phyloP scores from a whole-genome alignment of 176 grass and related monocot genomes.

The Cymbopogon citratus region DNA sequence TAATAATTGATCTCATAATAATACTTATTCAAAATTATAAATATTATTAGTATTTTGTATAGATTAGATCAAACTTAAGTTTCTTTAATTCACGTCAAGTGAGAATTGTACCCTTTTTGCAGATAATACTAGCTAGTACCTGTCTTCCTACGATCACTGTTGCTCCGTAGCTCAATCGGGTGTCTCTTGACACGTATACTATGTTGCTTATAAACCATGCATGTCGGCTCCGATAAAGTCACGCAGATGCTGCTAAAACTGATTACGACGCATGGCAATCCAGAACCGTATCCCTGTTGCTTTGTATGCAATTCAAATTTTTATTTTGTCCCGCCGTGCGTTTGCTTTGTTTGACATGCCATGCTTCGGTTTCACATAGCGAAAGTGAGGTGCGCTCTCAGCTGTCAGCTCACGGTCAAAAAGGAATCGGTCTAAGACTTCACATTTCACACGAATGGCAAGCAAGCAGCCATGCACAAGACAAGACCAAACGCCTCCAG shows the following conservation, averaged over 20 bases:
- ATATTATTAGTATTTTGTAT: neutral
- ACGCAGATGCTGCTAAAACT: neutral
- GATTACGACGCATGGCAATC: neutral
- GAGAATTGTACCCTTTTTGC: neutral
- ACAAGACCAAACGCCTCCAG: neutral
- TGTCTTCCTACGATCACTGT: neutral
- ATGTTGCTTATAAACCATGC: neutral
- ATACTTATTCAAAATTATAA: neutral
- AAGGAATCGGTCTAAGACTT: neutral
- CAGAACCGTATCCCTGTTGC: neutral
- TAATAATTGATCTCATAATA: neutral
- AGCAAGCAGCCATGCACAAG: neutral
- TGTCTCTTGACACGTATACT: neutral
- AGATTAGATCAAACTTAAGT: neutral
- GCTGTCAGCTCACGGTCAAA: constrained; percentile 1
- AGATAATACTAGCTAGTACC: neutral
- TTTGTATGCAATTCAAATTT: neutral
- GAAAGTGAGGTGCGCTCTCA: constrained; percentile 5
- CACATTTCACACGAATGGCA: constrained; percentile 2
- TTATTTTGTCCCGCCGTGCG: constrained; percentile 13
- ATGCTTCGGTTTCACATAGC: constrained; percentile 20
- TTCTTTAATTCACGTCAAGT: neutral
- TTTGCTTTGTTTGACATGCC: constrained; percentile 32
- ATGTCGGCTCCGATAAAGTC: constrained; percentile 16
- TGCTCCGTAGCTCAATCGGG: neutral